Conservation (phyloP, 1,284 basidiomycete species). For the Bothia castanella region DNA sequence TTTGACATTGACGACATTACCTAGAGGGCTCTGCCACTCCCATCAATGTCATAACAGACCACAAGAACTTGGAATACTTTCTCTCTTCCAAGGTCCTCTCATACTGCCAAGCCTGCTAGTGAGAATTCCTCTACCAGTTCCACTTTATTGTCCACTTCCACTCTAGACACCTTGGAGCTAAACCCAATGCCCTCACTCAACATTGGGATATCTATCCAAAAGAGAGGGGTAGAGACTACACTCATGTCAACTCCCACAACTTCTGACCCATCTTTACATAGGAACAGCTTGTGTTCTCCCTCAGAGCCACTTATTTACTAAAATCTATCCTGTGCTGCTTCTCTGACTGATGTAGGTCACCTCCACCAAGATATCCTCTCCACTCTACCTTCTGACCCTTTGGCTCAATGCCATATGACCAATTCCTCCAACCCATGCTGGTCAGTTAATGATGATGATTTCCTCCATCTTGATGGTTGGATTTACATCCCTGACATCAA, state of each 20-base stretch:
- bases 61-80: no score
- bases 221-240: constrained; percentile 12
- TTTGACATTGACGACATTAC: no score
- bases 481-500: not conserved
- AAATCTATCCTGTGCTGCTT: not conserved
- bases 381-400: not conserved
- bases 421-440: constrained; percentile 12
- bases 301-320: not conserved
- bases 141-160: not conserved
- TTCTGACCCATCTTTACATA: not conserved
- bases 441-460: not conserved
- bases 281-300: not conserved
- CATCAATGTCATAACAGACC: no score
- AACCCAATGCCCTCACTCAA: not conserved
- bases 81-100: no score
- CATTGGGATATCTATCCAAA: not conserved
- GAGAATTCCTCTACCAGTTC: not conserved
- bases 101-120: no score
- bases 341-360: not conserved
- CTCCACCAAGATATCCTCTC: constrained; percentile 3
- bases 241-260: constrained; percentile 15
- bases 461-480: not conserved
- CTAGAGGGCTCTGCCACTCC: no score
- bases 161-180: not conserved
- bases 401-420: not conserved